phyloP scores from a whole-genome alignment of 805 yeast genomes.

The Metahyphopichia silvanorum region DNA sequence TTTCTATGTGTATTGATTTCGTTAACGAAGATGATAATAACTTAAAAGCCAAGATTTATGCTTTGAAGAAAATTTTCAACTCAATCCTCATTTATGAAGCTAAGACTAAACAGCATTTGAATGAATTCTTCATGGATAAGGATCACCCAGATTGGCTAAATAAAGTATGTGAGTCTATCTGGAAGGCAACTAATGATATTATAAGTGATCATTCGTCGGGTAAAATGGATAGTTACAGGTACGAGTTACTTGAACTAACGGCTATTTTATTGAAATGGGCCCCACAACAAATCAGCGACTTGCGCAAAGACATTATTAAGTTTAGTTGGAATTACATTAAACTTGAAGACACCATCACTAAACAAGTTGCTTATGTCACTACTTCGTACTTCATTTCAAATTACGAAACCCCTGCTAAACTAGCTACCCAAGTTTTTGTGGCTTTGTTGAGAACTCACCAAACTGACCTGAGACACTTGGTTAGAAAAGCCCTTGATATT shows the following conservation, averaged over 20 bases:
- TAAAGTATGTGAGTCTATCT: conserved; percentile 58
- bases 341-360: conserved; percentile 81
- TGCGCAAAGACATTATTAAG: conserved; percentile 81
- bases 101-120: conserved; percentile 43
- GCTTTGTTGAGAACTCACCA: conserved; percentile 84
- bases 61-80: conserved; percentile 56
- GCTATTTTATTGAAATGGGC: conserved; percentile 71
- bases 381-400: conserved; percentile 83
- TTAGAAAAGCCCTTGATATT: conserved; percentile 81
- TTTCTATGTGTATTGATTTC: conserved; percentile 50
- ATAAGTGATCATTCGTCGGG: conserved; percentile 59
- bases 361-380: conserved; percentile 89
- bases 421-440: conserved; percentile 89
- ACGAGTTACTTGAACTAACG: conserved; percentile 78
- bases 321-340: conserved; percentile 93
- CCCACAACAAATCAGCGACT: conserved; percentile 54
- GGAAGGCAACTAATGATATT: conserved; percentile 64
- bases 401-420: conserved; percentile 83
- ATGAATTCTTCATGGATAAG: conserved; percentile 37
- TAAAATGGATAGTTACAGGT: conserved; percentile 66
- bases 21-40: conserved; percentile 41
- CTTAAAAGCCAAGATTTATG: conserved; percentile 56
- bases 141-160: conserved; percentile 59
- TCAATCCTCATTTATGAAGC: conserved; percentile 65
- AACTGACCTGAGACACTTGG: conserved; percentile 77